phyloP scores from a whole-genome alignment of 257 asterid species.

The Nicotiana obtusifolia region DNA sequence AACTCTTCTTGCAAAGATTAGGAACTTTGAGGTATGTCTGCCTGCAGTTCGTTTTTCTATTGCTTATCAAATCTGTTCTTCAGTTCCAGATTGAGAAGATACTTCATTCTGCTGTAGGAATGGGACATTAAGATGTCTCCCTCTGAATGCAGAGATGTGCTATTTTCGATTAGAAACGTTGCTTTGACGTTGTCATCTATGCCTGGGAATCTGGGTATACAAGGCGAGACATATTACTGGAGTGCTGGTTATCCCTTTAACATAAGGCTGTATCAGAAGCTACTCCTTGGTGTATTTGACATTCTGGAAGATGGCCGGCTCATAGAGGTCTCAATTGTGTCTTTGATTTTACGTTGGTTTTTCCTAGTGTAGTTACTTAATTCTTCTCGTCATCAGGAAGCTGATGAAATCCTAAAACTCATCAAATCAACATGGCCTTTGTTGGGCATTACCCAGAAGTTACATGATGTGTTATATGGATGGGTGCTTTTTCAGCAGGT shows the following conservation, averaged over 20 bases:
- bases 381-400: constrained; percentile 56
- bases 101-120: constrained; percentile 44
- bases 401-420: constrained; percentile 67
- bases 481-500: constrained; percentile 99
- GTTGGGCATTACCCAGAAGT: constrained; percentile 74
- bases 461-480: constrained; percentile 70
- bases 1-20: constrained; percentile 57
- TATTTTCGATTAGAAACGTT: constrained; percentile 55
- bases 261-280: constrained; percentile 77
- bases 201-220: constrained; percentile 72
- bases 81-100: constrained; percentile 15
- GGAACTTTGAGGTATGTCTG: constrained; percentile 57
- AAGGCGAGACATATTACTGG: constrained; percentile 91
- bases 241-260: constrained; percentile 72
- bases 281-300: constrained; percentile 80
- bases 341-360: background rate
- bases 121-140: constrained; percentile 81
- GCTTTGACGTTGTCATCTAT: constrained; percentile 51
- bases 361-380: constrained; percentile 6
- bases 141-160: constrained; percentile 64
- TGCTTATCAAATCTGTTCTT: constrained; percentile 3
- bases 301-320: constrained; percentile 86
- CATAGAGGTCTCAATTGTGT: constrained; percentile 57
- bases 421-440: constrained; percentile 79
- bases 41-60: constrained; percentile 12